Percentiles rank a stretch among this genome's conserved stretches.
phyloP scores from a whole-genome alignment of 73 alveolate species.

The Stentor coeruleus region DNA sequence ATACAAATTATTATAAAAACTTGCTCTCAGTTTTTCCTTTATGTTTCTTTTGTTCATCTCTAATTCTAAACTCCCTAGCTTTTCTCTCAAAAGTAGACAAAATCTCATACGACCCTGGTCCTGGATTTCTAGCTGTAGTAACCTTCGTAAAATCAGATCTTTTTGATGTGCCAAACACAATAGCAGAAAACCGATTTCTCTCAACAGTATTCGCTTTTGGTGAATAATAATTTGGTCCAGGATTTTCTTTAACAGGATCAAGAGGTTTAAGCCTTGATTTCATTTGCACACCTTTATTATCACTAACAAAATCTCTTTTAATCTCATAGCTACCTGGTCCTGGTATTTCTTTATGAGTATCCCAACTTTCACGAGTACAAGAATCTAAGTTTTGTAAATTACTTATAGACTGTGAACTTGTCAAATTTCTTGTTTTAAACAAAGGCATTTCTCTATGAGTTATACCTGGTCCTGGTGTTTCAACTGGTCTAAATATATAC shows the following conservation, averaged over 20 bases:
- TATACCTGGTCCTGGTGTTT: neutral
- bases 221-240: neutral
- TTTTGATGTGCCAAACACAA: neutral
- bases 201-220: neutral
- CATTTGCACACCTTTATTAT: neutral
- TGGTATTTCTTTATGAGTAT: neutral
- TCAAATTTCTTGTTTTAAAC: neutral
- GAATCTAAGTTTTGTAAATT: neutral
- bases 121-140: neutral
- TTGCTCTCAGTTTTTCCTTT: too few relatives aligned
- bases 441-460: too few relatives aligned
- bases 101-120: neutral
- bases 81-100: neutral
- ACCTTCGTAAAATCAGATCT: neutral
- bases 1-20: too few relatives aligned
- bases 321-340: neutral
- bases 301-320: neutral
- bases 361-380: neutral
- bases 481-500: neutral
- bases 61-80: too few relatives aligned
- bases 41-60: too few relatives aligned
- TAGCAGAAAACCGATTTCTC: neutral
- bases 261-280: neutral
- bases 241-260: neutral
- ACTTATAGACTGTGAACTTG: constrained; percentile 1